Evolutionary conservation across 495 filamentous ascomycete species (phyloP).

Genomic region (Tuber magnatum): DNA sequence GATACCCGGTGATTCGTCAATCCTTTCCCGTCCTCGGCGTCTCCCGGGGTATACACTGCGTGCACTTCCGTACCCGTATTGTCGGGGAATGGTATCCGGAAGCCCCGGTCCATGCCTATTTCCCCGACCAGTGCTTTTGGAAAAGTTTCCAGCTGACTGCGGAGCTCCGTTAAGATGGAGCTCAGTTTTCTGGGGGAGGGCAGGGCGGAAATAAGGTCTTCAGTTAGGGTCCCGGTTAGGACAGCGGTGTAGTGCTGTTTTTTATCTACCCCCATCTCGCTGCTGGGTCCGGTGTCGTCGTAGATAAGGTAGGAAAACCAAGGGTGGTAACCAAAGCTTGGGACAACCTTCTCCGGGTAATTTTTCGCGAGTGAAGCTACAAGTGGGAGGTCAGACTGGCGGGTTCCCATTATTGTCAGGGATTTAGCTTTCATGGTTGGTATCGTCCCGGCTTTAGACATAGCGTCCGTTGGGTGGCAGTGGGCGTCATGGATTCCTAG

Average conservation of each 20-base stretch:
- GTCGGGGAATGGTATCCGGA: slow-evolving; percentile 60
- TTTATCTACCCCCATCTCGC: slow-evolving; percentile 47
- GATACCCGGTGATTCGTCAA: slow-evolving; percentile 69
- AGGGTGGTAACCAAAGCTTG: slow-evolving; percentile 96
- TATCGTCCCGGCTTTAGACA: slow-evolving; percentile 61
- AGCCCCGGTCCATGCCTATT: slow-evolving; percentile 77
- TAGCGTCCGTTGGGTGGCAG: slow-evolving; percentile 98
- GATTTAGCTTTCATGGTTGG: slow-evolving; percentile 66
- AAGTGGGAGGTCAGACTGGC: slow-evolving; percentile 76
- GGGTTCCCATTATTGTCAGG: slow-evolving; percentile 84
- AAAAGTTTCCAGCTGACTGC: slow-evolving; percentile 53
- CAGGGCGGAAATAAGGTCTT: slow-evolving; percentile 59
- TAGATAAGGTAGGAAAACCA: slow-evolving; percentile 92
- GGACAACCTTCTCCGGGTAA: slow-evolving; percentile 53
- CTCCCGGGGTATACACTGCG: slow-evolving; percentile 40
- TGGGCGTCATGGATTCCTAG: slow-evolving; percentile 84
- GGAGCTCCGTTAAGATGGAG: slow-evolving; percentile 58
- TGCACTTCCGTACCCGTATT: neutral
- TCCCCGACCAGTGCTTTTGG: slow-evolving; percentile 76
- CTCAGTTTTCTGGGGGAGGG: slow-evolving; percentile 66
- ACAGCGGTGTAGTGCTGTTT: slow-evolving; percentile 64
- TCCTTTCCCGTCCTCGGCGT: slow-evolving; percentile 60
- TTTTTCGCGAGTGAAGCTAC: slow-evolving; percentile 60
- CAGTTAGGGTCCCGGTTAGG: slow-evolving; percentile 54
- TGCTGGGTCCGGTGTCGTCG: slow-evolving; percentile 48